These are phyloP conservation scores for peach (Prunus persica) DNA, from an alignment of 306 rosid genomes.

Conservation along the genomic window Prunus_persica_NCBIv2 NC_034014.1:28556001-28556500, in stretches of 20 bases:
- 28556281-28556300: neutral
- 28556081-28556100: conserved; percentile 39
- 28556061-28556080: conserved; percentile 51
- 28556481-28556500: conserved; percentile 73
- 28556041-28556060: conserved; percentile 33
- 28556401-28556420: neutral
- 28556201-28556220: neutral
- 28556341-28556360: conserved; percentile 63
- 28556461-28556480: conserved; percentile 37
- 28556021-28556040: too few relatives aligned
- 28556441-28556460: neutral
- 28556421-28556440: neutral
- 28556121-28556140: conserved; percentile 50
- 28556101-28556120: conserved; percentile 46
- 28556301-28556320: conserved; percentile 51
- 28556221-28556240: too few relatives aligned
- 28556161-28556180: conserved; percentile 39
- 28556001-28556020: too few relatives aligned
- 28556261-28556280: neutral
- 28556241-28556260: neutral
- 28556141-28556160: conserved; percentile 66
- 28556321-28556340: conserved; percentile 48
- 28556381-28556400: conserved; percentile 40
- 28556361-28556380: conserved; percentile 70
- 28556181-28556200: neutral